Evolutionary conservation across 352 stramenopile species (phyloP), one percentile per base, ranked within the genome.

Genomic region (Phytopythium boreale): DNA sequence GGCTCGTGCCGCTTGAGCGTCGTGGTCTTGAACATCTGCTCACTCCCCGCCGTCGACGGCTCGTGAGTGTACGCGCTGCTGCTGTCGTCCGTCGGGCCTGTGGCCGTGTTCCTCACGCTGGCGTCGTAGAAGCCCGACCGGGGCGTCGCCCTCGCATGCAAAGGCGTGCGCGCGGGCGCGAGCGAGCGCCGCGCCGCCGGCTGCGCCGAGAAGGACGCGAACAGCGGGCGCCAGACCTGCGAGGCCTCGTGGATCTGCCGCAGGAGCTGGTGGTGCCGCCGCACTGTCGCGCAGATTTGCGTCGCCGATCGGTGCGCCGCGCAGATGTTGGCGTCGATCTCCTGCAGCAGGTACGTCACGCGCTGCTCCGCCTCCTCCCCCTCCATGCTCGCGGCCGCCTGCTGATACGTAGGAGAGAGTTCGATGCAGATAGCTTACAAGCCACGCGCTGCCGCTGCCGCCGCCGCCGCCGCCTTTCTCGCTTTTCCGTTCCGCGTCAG

Each of bases 241-340:
- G 83, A 84, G 46, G 80, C 72, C 52, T 87, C 80, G 60, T 91
- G 77, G 68, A 92, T 91, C 66, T 91, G 79, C 14, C 78, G 68
- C 57, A 92, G 64, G 41, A 93, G 87, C 66, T 90, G 82, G 74
- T 93, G 82, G 65, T 93, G 84, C 27, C 82, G 67, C 20, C 84
- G 69, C 49, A 92, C 77, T 0, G 78, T 93, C 24, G 70, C 67
- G 65, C 74, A 90, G 60, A 93, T 92, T 66, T 92, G 79, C 59
- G 84, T 92, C 34, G 84, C 84, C 59, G 82, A 90, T 36, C 81
- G 80, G 44, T 93, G 84, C 43, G 84, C 82, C 37, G 84, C 82
- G 61, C 77, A 90, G 63, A 93, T 87, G 69, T 92, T 92, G 57
- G 80, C 79, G 59, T 93, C 85, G 72, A 93, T 92, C 76, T 93